Conservation (phyloP, 768 basidiomycete species). For the Cystofilobasidium capitatum region DNA sequence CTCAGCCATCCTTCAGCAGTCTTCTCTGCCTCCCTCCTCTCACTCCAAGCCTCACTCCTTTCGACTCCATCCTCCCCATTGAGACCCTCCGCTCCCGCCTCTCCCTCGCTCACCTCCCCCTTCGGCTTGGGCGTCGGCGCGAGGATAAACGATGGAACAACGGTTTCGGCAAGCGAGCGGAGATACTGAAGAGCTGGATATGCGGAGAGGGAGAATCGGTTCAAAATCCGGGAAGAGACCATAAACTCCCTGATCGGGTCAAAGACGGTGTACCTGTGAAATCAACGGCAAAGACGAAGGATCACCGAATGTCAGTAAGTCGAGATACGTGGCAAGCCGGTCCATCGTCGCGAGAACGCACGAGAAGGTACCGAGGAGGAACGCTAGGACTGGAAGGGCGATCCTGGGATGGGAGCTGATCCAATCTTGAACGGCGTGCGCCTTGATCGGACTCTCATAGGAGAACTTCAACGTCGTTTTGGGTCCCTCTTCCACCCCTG, state of each 20-base stretch:
- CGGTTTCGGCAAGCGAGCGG: not conserved
- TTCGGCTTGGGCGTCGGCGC: slow-evolving; percentile 34
- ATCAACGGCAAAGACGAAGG: slow-evolving; percentile 8
- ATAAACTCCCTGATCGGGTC: slow-evolving; percentile 80
- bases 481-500: not conserved
- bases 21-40: slow-evolving; percentile 65
- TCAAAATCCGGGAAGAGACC: slow-evolving; percentile 67
- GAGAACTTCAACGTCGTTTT: slow-evolving; percentile 36
- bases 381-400: slow-evolving; percentile 49
- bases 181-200: not conserved
- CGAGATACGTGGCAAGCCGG: no score
- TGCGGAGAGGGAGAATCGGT: slow-evolving; percentile 73
- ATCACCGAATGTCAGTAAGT: not conserved
- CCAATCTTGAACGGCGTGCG: slow-evolving; percentile 39
- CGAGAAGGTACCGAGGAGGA: slow-evolving; percentile 78
- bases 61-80: slow-evolving; percentile 26
- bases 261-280: slow-evolving; percentile 50
- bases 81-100: not conserved
- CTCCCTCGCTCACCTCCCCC: no score
- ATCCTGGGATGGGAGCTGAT: slow-evolving; percentile 38
- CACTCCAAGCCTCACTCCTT: slow-evolving; percentile 59
- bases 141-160: slow-evolving; percentile 11
- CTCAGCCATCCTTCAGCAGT: slow-evolving; percentile 60
- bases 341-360: no score
- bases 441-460: slow-evolving; percentile 38